Evolutionary conservation across 1,284 basidiomycete species (phyloP), one percentile per base, ranked within the genome.

Genomic region (Sanghuangporus sanghuang): DNA sequence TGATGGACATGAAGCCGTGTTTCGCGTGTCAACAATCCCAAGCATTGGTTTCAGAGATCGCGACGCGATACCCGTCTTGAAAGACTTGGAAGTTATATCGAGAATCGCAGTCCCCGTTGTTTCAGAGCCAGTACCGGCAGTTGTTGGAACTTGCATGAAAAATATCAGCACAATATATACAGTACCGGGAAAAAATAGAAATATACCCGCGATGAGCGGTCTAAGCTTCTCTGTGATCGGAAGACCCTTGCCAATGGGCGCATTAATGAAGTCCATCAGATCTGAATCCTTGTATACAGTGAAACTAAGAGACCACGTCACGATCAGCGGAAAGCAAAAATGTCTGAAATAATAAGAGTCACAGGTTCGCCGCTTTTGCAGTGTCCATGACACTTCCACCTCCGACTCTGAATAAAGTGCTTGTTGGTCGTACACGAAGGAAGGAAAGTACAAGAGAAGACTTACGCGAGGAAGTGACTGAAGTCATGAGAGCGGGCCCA

Each of bases 101-200:
- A 97, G 85, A 69, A 98, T 98, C 14, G 96, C 94, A 1, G 96
- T 93, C n/a, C 96, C 96, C 2, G 96, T 98, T 0, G 96, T 98
- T 76, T 98, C 95, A 2, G 93, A 94, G 12, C 95, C 96, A n/a
- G 96, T 98, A 59, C 96, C 95, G 48, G 96, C 96, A 6, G 96
- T 98, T 2, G 96, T 98, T 9, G 95, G 95, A 23, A 98, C 85
- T 86, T 65, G 9, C 53, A 48, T 18, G 44, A 14, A 14, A 11
- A 50, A 53, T 40, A 18, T 40, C 39, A 16, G 39, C 18, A 35
- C 18, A 42, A 42, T 42, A 40, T 53, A 4, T 23, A 18, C 12
- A 48, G 23, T 59, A n/a, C 40, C 23, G 40, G 36, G 39, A 52
- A 8, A 2, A 52, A 46, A 36, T 18, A 55, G 36, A 14, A n/a